Evolutionary conservation across 306 rosid genomes (phyloP), one percentile per base, ranked within the genome.

Genomic region (Vigna unguiculata): DNA sequence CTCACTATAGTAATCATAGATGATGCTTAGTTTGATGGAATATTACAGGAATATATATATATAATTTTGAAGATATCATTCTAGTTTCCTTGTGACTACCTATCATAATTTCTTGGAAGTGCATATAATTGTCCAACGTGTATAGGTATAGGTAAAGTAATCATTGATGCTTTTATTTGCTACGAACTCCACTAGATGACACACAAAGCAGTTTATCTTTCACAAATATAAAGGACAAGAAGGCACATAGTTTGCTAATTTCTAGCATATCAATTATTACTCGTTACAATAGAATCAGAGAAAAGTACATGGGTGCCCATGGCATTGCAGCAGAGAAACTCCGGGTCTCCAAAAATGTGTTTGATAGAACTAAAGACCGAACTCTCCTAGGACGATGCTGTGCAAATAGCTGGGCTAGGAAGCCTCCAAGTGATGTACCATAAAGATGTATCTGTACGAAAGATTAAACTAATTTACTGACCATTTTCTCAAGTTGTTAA

Each of bases 371-470:
- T 83, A 95, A 86, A 0, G 99, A 95, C 16, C 96, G 91, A 76
- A 95, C 99, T 17, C 99, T 87, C 81, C 97, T 89, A 67, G 99
- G 99, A 34, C 96, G 99, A 85, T 92, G 85, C 82, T 90, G 99
- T 72, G 99, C 97, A 89, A 95, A 95, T 73, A 95, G 92, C 80
- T 95, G 99, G 32, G 99, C 99, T 76, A 95, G 85, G 87, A 95
- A 95, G 52, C 99, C 99, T 60, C 99, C 97, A 75, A 95, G 97
- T 59, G 99, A 92, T 46, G 97, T 95, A 70, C 99, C 99, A 86
- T 92, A 95, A 15, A 95, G 93, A 84, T 95, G 99, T 90, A 95
- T 88, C 99, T 95, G 93, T 68, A 48, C 62, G 68, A 77, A 74
- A 71, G 65, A 78, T n/a, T 15, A 75, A 71, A 72, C 74, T 76